Evolutionary conservation across 306 rosid genomes (phyloP), one percentile per base, ranked within the genome.

Genomic region (Gillenia trifoliata): DNA sequence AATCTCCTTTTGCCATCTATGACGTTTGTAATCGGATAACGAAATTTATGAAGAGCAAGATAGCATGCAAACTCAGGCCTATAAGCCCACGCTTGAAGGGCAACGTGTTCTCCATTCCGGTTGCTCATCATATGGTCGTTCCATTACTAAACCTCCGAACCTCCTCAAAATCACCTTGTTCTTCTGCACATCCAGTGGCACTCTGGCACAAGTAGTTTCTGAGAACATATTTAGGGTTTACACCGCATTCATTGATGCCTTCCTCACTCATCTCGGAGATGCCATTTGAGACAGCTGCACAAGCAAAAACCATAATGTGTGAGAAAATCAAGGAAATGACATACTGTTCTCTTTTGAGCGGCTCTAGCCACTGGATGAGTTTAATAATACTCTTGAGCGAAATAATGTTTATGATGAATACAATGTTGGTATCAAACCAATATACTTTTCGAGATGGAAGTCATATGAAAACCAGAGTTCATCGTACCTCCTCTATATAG

Each of bases 61-160:
- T 74, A 95, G 98, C 99, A 95, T 92, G 83, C 99, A 83, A 36
- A 92, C 99, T 30, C 99, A 23, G 99, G 99, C 47, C 99, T 80
- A 82, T 95, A 95, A 34, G 99, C 99, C 99, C 99, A 95, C 13
- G 99, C 98, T 0, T 98, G 99, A n/a, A n/a, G 45, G 99, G 99
- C 74, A 95, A 83, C 98, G 77, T 95, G 90, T 73, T 95, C 79
- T 95, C 99, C 99, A 95, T 95, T 85, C 93, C 1, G 98, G 98
- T 85, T 92, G 99, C 72, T 90, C 98, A 63, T 95, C 99, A 71
- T 75, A 95, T 13, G 99, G 99, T 33, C 85, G 86, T 79, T 95
- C 98, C 85, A 95, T 80, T 76, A 95, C 74, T 74, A 79, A 95
- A 57, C 80, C 93, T 84, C 11, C 70, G 89, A 52, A 89, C 93